Percentiles rank a stretch among this genome's conserved stretches.
Conservation (phyloP, 129 eudicot genomes). For the Daucus carota region DH1_v3.0 NC_030384.2:24829501-24830000, state of each 20-base stretch:
- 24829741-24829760: neutral
- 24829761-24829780: neutral
- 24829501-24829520: neutral
- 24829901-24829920: too few species aligned
- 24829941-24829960: neutral
- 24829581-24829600: neutral
- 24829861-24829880: neutral
- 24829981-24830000: constrained; percentile 78
- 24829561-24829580: neutral
- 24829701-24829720: neutral
- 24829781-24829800: neutral
- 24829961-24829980: neutral
- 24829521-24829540: neutral
- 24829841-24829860: neutral
- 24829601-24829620: neutral
- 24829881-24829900: neutral
- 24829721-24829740: neutral
- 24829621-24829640: neutral
- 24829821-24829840: neutral
- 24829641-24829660: neutral
- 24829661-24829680: neutral
- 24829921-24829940: neutral
- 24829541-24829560: neutral
- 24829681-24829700: neutral
- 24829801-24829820: neutral